Evolutionary conservation across 192 early-diverging fungal species (phyloP).

Genomic region (Gigaspora rosea): DNA sequence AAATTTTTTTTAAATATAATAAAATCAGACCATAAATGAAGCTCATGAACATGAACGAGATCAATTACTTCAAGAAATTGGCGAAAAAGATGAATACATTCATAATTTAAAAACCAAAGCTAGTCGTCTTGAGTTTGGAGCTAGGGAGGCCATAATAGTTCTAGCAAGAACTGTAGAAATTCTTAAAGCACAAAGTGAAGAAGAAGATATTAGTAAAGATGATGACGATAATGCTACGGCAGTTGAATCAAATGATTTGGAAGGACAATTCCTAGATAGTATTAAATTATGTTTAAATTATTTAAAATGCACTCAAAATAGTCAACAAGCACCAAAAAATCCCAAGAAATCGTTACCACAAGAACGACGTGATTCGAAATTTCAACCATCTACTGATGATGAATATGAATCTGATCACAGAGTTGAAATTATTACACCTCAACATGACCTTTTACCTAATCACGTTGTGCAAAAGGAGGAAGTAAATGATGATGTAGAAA

Average conservation of each 20-base stretch:
- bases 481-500: neutral
- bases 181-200: slow-evolving; percentile 29
- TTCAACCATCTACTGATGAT: slow-evolving; percentile 15
- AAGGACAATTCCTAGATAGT: slow-evolving; percentile 35
- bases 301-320: slow-evolving; percentile 32
- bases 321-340: neutral
- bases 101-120: slow-evolving; percentile 46
- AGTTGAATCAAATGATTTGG: slow-evolving; percentile 32
- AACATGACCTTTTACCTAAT: neutral
- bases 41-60: slow-evolving; percentile 51
- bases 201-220: slow-evolving; percentile 23
- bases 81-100: slow-evolving; percentile 51
- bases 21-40: slow-evolving; percentile 43
- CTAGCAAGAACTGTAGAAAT: slow-evolving; percentile 34
- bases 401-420: slow-evolving; percentile 11
- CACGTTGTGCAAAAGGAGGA: neutral
- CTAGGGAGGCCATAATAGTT: slow-evolving; percentile 47
- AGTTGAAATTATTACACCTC: neutral
- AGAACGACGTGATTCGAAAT: slow-evolving; percentile 21
- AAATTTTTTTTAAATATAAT: neutral
- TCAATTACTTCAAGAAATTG: slow-evolving; percentile 47
- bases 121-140: slow-evolving; percentile 47
- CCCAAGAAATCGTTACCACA: neutral
- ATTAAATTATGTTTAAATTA: slow-evolving; percentile 35
- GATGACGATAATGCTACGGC: slow-evolving; percentile 34